Evolutionary conservation across 108 stramenopile genomes (phyloP).

Genomic region (Nannochloropsis salina): DNA sequence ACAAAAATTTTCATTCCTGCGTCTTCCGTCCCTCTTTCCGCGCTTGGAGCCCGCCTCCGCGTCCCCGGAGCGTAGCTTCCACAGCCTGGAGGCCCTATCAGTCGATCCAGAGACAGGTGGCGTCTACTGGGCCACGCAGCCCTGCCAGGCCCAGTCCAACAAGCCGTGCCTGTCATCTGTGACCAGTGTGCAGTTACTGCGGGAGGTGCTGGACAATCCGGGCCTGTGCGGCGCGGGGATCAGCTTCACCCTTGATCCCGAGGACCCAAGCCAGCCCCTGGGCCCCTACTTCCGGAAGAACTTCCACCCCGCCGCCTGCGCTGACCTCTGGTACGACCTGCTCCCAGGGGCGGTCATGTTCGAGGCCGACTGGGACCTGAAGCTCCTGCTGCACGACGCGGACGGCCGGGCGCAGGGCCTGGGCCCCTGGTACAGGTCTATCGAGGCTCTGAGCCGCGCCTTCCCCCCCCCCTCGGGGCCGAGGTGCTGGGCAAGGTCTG

Average conservation of each 20-base stretch:
- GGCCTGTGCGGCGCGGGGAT: neutral
- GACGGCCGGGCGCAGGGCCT: neutral
- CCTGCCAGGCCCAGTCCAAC: neutral
- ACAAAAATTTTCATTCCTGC: neutral
- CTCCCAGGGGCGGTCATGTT: neutral
- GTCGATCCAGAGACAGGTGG: neutral
- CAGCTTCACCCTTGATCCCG: neutral
- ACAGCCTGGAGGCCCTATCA: neutral
- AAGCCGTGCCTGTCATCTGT: neutral
- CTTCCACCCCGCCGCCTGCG: neutral
- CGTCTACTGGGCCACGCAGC: neutral
- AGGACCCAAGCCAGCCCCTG: neutral
- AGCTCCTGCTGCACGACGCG: neutral
- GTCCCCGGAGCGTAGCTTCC: neutral
- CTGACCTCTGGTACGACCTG: neutral
- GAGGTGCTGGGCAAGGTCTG: slow-evolving; percentile 17
- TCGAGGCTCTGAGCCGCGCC: neutral
- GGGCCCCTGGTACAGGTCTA: neutral
- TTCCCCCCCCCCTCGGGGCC: slow-evolving; percentile 9
- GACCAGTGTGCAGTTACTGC: neutral
- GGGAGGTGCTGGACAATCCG: neutral
- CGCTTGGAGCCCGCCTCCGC: slow-evolving; percentile 1
- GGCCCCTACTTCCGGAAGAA: slow-evolving; percentile 17
- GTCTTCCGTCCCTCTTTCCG: neutral
- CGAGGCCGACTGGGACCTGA: neutral